Evolutionary conservation across 352 stramenopile genomes (phyloP).

Genomic region (Globisporangium orthogonon): DNA sequence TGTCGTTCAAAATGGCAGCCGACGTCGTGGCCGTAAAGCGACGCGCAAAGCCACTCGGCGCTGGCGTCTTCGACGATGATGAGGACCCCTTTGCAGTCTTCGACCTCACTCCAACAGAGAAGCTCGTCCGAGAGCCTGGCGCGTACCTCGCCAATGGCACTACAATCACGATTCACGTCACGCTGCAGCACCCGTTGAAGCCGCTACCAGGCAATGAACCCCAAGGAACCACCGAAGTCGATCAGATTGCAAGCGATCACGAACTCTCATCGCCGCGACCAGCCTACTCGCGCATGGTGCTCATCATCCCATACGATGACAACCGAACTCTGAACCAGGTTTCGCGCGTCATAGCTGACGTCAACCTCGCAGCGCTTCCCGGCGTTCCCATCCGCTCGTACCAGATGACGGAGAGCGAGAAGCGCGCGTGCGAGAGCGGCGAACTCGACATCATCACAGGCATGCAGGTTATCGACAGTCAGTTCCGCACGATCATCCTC

Average conservation of each 20-base stretch:
- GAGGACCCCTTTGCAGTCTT: slow-evolving; percentile 11
- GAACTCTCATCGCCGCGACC: slow-evolving; percentile 5
- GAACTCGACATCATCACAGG: slow-evolving; percentile 82
- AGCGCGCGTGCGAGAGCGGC: slow-evolving; percentile 38
- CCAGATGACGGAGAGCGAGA: slow-evolving; percentile 59
- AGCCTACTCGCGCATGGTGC: slow-evolving; percentile 64
- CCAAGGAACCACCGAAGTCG: neutral
- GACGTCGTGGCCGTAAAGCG: slow-evolving; percentile 52
- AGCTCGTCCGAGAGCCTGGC: slow-evolving; percentile 49
- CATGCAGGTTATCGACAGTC: slow-evolving; percentile 80
- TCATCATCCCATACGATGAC: slow-evolving; percentile 85
- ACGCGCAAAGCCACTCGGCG: slow-evolving; percentile 38
- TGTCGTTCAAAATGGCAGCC: slow-evolving; percentile 36
- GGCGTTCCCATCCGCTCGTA: slow-evolving; percentile 71
- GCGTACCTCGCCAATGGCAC: slow-evolving; percentile 37
- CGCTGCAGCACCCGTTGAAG: slow-evolving; percentile 31
- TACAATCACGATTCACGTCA: slow-evolving; percentile 32
- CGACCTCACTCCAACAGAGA: slow-evolving; percentile 31
- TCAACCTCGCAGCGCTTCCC: slow-evolving; percentile 56
- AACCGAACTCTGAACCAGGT: slow-evolving; percentile 39
- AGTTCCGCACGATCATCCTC: slow-evolving; percentile 83
- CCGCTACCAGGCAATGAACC: neutral
- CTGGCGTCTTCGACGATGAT: slow-evolving; percentile 10
- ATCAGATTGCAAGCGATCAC: neutral
- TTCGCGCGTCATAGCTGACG: slow-evolving; percentile 37